Evolutionary conservation across 2,329 filamentous ascomycete genomes (phyloP), one percentile per base, ranked within the genome.

Genomic region (Nemania abortiva): DNA sequence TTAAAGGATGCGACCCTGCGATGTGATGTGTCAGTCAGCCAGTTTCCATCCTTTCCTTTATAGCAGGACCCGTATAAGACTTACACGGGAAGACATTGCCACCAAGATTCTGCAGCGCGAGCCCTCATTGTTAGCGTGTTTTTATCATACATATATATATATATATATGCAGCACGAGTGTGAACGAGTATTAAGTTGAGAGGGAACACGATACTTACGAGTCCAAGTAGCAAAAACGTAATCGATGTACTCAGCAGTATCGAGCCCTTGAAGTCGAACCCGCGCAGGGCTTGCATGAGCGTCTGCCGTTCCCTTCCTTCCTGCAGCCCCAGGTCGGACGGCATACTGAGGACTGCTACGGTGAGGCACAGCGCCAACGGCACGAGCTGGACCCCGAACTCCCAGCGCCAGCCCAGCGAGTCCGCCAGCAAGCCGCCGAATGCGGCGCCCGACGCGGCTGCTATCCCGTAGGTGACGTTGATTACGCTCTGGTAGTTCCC

Each of bases 401-500:
- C 90, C 89, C 90, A 92, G 50, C 92, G 83, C 91, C 91, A 94
- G 34, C 92, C 92, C 1, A 94, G 79, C 39, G 82, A 84, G 75
- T 94, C 91, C 27, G 90, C 90, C 75, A 94, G 87, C 61, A 89
- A 84, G 1, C 91, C 91, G 15, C 91, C 92, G 6, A 92, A 83
- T 0, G 91, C 91, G 1, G 91, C 91, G 2, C 92, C 92, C 2
- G 89, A 81, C 6, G 87, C 84, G 2, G 86, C 83, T 0, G 83
- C 86, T n/a, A 84, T 68, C 1, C 90, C 91, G 73, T 86, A 92
- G 57, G 87, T 84, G 54, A 92, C 83, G 76, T 92, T 91, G 74
- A 92, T 86, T 72, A 90, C 89, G 15, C 90, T 90, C 77, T 95
- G 92, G 73, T 92, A 95, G 3, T 87, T 86, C 3, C 91, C 91